Base-by-base conservation (phyloP, 345 rosid species). In the Citrus inodora region DNA sequence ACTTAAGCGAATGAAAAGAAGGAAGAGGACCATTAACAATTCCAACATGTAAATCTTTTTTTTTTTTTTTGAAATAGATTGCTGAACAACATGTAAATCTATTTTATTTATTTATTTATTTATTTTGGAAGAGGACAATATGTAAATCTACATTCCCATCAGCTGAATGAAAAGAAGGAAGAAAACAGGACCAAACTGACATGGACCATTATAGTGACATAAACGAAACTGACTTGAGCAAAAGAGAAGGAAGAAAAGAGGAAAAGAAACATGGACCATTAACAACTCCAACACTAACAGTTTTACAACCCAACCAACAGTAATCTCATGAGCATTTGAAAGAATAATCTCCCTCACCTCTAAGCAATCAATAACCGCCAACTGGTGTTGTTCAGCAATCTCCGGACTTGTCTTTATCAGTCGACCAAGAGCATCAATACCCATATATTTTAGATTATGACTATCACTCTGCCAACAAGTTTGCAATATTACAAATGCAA, bases 331-430 rank as follows among this genome's bases (percentile, higher is more conserved):
- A 67, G 61, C 35, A 78, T 38, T 28, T 74, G 46, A 61, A 68
- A 66, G n/a, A n/a, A 69, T 69, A 80, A 80, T 40, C 77, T 74
- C 56, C 69, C 91, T 89, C 76, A 94, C 99, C 99, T 96, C 99
- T 80, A 96, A 87, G 89, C 99, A 96, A 88, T 96, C 98, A 61
- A 96, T 94, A 78, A 96, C 98, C 78, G 99, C 97, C 87, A 96
- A 85, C 74, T 96, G 99, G 80, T 96, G 99, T 85, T 96, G 98
- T 82, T 94, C 99, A 68, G 95, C 98, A 77, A 94, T 92, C 69
- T 96, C 99, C 66, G 98, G 95, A 78, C 91, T 92, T 78, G 88
- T 87, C 84, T 92, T 95, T 82, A 96, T 94, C 87, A 96, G 83
- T 76, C 92, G 90, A 61, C 99, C 97, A 80, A 96, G 93, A 51